Evolutionary conservation across 179 eudicot genomes (phyloP).

Genomic region (Beta macrorhiza): DNA sequence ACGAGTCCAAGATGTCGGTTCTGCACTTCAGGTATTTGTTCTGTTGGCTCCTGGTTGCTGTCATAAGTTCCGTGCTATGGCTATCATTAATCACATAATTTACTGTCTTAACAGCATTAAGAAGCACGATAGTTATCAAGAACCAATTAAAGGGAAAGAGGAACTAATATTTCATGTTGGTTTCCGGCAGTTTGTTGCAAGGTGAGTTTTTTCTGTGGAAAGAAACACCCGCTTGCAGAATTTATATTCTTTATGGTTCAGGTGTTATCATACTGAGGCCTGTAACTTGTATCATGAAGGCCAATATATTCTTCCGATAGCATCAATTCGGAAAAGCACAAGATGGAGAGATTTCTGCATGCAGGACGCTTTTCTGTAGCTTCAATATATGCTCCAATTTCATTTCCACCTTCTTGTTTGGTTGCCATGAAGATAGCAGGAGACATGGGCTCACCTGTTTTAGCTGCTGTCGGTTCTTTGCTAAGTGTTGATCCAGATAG

Average conservation of each 20-base stretch:
- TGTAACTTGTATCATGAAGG: slow-evolving; percentile 45
- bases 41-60: slow-evolving; percentile 2
- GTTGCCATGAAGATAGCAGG: slow-evolving; percentile 61
- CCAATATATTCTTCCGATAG: slow-evolving; percentile 85
- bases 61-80: not conserved
- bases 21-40: slow-evolving; percentile 81
- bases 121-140: slow-evolving; percentile 79
- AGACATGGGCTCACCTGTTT: slow-evolving; percentile 41
- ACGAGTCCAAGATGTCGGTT: slow-evolving; percentile 94
- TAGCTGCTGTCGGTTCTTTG: slow-evolving; percentile 91
- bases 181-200: slow-evolving; percentile 79
- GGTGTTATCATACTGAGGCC: slow-evolving; percentile 15
- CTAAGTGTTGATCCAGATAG: slow-evolving; percentile 78
- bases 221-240: not conserved
- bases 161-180: slow-evolving; percentile 91
- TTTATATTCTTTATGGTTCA: not conserved
- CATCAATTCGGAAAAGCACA: slow-evolving; percentile 75
- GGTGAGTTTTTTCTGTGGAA: slow-evolving; percentile 37
- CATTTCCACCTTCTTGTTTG: slow-evolving; percentile 78
- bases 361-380: slow-evolving; percentile 81
- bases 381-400: slow-evolving; percentile 89
- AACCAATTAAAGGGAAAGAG: slow-evolving; percentile 89
- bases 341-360: slow-evolving; percentile 99
- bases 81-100: not conserved
- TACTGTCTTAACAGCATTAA: slow-evolving; percentile 48